These are phyloP conservation scores for Pestalotiopsis sp. DNA, from an alignment of 2,329 filamentous ascomycete genomes.

Conservation along the genomic window DNA sequence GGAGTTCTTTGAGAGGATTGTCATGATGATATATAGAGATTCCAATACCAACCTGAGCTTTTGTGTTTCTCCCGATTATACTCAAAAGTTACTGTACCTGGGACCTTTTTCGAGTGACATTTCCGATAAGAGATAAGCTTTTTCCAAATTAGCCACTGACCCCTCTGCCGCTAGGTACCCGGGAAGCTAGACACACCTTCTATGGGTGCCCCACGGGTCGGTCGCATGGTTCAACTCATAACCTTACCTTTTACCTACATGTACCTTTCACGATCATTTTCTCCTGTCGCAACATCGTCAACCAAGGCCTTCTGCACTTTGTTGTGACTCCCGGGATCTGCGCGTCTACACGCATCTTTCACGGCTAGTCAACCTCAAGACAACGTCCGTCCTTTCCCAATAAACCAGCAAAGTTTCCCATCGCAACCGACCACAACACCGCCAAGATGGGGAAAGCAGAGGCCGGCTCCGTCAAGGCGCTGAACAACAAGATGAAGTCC, in stretches of 20 bases:
- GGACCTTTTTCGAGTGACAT: neutral
- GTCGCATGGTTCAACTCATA: too few relatives aligned
- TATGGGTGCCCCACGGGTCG: neutral
- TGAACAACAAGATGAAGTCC: constrained; percentile 87
- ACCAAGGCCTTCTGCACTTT: too few relatives aligned
- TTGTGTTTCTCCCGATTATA: neutral
- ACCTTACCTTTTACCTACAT: too few relatives aligned
- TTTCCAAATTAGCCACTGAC: neutral
- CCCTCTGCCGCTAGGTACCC: neutral
- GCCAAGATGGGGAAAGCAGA: constrained; percentile 86
- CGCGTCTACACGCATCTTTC: too few relatives aligned
- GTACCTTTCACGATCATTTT: too few relatives aligned
- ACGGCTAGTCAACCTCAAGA: neutral
- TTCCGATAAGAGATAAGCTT: neutral
- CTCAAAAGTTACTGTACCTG: neutral
- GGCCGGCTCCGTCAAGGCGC: constrained; percentile 84
- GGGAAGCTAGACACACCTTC: neutral
- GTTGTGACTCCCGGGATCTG: too few relatives aligned
- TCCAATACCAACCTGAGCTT: neutral
- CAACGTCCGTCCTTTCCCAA: neutral
- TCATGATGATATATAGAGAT: neutral
- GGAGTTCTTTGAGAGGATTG: constrained; percentile 8
- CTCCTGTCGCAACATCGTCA: too few relatives aligned
- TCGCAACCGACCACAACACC: neutral
- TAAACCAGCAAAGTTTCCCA: neutral